These are phyloP conservation scores for Mycena leptocephala DNA, from an alignment of 768 basidiomycete genomes.

Conservation along the genomic window DNA sequence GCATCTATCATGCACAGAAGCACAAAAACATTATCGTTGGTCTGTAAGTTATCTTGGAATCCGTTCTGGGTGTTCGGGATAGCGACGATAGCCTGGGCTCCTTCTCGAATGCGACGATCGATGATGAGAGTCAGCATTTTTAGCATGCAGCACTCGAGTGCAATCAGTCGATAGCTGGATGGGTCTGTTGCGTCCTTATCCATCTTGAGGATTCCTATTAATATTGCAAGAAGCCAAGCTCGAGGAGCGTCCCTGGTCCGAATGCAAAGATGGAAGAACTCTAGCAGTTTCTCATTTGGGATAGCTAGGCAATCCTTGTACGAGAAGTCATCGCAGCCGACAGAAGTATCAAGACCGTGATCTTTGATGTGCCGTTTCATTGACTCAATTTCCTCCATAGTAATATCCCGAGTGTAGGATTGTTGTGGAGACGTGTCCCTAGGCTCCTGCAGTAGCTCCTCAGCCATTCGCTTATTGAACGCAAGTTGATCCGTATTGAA, in stretches of 20 bases:
- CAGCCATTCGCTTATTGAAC: not conserved
- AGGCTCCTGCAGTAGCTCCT: not conserved
- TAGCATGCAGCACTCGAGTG: slow-evolving; percentile 40
- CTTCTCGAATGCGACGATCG: no score
- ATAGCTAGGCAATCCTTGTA: slow-evolving; percentile 15
- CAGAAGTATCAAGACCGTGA: not conserved
- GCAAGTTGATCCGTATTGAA: not conserved
- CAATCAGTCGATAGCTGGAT: slow-evolving; percentile 38
- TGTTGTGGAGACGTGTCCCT: not conserved
- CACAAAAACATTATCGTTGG: no score
- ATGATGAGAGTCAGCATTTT: slow-evolving; percentile 18
- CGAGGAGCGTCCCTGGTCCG: not conserved
- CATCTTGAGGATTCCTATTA: slow-evolving; percentile 29
- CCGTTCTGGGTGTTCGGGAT: no score
- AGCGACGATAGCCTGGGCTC: no score
- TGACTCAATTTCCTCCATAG: not conserved
- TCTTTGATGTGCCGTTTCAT: slow-evolving; percentile 10
- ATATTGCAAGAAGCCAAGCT: not conserved
- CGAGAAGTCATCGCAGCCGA: slow-evolving; percentile 12
- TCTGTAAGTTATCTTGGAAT: no score
- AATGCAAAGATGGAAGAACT: slow-evolving; percentile 7
- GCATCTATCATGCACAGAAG: no score
- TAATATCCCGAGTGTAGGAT: slow-evolving; percentile 1
- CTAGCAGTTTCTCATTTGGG: slow-evolving; percentile 13
- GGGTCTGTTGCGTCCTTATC: slow-evolving; percentile 20